Base-by-base conservation (phyloP, 495 filamentous ascomycete species). In the Rhizodiscina lignyota region DNA sequence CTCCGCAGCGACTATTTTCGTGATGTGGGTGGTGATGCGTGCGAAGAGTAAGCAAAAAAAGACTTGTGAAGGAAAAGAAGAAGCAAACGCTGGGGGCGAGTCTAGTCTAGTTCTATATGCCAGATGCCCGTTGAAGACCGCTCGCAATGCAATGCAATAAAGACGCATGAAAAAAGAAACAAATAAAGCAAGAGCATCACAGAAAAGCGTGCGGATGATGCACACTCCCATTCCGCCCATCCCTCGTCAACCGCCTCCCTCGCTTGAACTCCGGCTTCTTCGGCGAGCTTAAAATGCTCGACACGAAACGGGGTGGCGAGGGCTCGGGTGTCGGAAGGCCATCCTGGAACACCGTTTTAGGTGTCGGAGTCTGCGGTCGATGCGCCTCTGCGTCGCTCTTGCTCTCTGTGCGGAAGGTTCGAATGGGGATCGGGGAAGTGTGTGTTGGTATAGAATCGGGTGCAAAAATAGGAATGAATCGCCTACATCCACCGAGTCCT, bases 401-500 rank as follows among this genome's bases (percentile, higher is more conserved):
- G 8, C 13, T 13, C 8, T 8, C 6, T 27, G 24, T 27, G 24
- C 8, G 8, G 24, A 13, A 27, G 24, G 6, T 27, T 6, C 6
- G 13, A 27, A 6, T 27, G 24, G 24, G 13, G 24, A 27, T 8
- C 6, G 24, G 24, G 24, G 24, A 8, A 27, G 13, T 27, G 24
- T 13, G 6, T 6, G 24, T 27, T 27, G 24, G 24, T 27, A 13
- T 13, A 8, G 8, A 27, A 27, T 13, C 8, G 8, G 33, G 19
- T 12, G 34, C 35, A 37, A 38, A 32, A 21, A 36, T 22, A 11
- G 38, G 27, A 10, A 41, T 27, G 19, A 30, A 8, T 38, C 21
- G 73, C 84, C 77, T 70, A 92, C 84, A 94, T 46, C 85, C 85
- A 32, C 85, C 85, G 53, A 93, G 64, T 31, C 83, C 83, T 53